phyloP scores from a whole-genome alignment of 768 basidiomycete genomes.

The Vishniacozyma victoriae region DNA sequence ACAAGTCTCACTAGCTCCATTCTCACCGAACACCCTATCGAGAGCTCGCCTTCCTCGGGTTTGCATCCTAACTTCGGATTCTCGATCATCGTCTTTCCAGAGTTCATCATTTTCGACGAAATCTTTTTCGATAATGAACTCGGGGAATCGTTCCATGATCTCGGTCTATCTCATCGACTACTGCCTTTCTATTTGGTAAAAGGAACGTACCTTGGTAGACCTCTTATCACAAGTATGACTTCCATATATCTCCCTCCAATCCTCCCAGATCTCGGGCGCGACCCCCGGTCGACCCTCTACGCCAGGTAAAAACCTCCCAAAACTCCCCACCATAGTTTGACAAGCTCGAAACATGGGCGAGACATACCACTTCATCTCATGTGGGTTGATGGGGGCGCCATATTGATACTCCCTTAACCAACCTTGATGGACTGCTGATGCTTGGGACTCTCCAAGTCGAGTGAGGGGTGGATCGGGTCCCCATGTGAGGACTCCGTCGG shows the following conservation, averaged over 20 bases:
- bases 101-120: slow-evolving; percentile 42
- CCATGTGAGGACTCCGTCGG: slow-evolving; percentile 40
- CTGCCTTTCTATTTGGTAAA: background rate
- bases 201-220: slow-evolving; percentile 29
- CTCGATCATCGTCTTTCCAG: slow-evolving; percentile 42
- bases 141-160: slow-evolving; percentile 36
- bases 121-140: slow-evolving; percentile 31
- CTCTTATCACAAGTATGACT: slow-evolving; percentile 45
- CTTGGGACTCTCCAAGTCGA: slow-evolving; percentile 36
- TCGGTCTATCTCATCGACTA: slow-evolving; percentile 13
- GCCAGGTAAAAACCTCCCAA: slow-evolving; percentile 35
- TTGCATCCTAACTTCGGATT: slow-evolving; percentile 38
- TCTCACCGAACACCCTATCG: slow-evolving; percentile 33
- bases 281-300: no score
- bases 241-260: slow-evolving; percentile 43
- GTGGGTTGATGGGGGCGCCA: slow-evolving; percentile 25
- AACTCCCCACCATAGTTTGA: slow-evolving; percentile 41
- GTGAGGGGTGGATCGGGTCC: slow-evolving; percentile 45
- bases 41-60: slow-evolving; percentile 28
- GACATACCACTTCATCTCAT: slow-evolving; percentile 36
- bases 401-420: slow-evolving; percentile 23
- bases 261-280: slow-evolving; percentile 38
- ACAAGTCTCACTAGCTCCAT: slow-evolving; percentile 38
- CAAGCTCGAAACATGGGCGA: slow-evolving; percentile 39
- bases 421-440: slow-evolving; percentile 25